Conservation (phyloP, 306 rosid genomes). For the Lupinus albus region DNA sequence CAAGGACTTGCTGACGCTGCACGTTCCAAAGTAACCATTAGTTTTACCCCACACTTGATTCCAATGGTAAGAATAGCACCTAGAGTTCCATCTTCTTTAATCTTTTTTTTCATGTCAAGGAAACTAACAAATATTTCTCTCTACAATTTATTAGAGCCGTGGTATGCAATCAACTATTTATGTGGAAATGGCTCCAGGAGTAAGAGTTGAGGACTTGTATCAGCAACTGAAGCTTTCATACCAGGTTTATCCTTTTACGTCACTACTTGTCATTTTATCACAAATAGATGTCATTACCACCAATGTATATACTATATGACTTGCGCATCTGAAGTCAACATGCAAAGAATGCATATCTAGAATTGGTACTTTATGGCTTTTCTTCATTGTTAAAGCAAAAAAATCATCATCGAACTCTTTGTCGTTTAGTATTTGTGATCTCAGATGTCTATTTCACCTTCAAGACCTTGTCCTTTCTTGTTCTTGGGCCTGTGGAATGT, state of each 20-base stretch:
- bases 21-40: constrained; percentile 69
- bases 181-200: constrained; percentile 87
- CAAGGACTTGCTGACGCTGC: constrained; percentile 90
- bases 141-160: constrained; percentile 59
- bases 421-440: constrained; percentile 3
- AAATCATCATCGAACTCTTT: neutral
- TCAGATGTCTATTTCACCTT: neutral
- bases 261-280: constrained; percentile 26
- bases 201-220: constrained; percentile 65
- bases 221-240: constrained; percentile 68
- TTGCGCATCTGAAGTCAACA: neutral
- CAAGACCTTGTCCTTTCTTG: constrained; percentile 15
- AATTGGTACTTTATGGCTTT: constrained; percentile 1
- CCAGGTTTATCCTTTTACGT: constrained; percentile 55
- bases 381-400: constrained; percentile 11
- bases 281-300: constrained; percentile 12
- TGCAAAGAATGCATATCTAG: constrained; percentile 17
- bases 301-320: constrained; percentile 16
- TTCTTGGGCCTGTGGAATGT: constrained; percentile 30
- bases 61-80: constrained; percentile 70
- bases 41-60: constrained; percentile 93
- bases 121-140: constrained; percentile 20
- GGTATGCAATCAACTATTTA: constrained; percentile 97
- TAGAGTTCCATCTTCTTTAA: constrained; percentile 19
- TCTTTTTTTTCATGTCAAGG: constrained; percentile 22